Percentiles rank a stretch among this genome's conserved stretches.
phyloP scores from a whole-genome alignment of 805 yeast species.

The Yarrowia sp. region DNA sequence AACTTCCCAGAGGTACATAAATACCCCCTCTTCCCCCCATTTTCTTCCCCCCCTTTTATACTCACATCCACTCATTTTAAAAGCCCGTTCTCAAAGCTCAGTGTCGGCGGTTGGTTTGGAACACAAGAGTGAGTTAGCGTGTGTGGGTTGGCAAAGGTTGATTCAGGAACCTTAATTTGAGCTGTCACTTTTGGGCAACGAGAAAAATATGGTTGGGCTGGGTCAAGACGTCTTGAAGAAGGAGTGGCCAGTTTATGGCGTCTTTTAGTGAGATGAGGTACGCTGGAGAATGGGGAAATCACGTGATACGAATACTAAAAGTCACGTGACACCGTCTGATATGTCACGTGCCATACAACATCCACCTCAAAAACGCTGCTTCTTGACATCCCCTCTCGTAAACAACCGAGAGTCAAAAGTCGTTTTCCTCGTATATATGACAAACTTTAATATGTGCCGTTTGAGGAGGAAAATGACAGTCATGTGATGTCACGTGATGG shows the following conservation, averaged over 20 bases:
- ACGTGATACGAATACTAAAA: neutral
- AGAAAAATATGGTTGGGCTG: no score
- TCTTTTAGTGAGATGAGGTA: no score
- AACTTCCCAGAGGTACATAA: neutral
- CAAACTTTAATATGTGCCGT: slow-evolving; percentile 10
- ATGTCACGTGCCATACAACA: neutral
- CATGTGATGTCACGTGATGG: no score
- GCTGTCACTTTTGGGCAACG: slow-evolving; percentile 8
- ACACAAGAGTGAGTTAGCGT: neutral
- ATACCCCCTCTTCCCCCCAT: neutral
- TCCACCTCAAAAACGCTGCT: neutral
- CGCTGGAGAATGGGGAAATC: neutral
- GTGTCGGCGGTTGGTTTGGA: neutral
- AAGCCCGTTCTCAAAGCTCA: no score
- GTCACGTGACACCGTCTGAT: neutral
- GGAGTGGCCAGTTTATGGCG: neutral
- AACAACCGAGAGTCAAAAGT: neutral
- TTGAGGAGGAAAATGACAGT: neutral
- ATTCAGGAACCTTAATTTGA: slow-evolving; percentile 19
- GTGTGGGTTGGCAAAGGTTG: slow-evolving; percentile 26
- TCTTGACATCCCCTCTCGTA: slow-evolving; percentile 5
- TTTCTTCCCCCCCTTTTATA: neutral
- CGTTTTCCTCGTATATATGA: slow-evolving; percentile 30
- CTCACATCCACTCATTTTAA: slow-evolving; percentile 38
- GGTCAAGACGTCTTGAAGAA: no score